Evolutionary conservation across 2,329 filamentous ascomycete species (phyloP).

Genomic region (Harringtonia aguacate): DNA sequence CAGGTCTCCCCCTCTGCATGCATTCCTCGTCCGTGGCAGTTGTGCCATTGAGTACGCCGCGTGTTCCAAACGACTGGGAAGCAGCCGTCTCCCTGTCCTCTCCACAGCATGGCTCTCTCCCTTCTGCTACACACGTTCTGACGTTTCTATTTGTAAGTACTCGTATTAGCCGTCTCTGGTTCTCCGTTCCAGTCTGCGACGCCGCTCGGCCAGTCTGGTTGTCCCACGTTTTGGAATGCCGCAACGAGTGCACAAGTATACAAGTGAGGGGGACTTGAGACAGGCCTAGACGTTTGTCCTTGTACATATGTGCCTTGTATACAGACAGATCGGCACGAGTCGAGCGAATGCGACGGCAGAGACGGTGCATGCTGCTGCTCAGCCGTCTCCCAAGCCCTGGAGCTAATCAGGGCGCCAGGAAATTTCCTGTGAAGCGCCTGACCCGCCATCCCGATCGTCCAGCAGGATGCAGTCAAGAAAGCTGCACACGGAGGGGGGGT

Average conservation of each 20-base stretch:
- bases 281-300: neutral
- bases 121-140: neutral
- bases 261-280: neutral
- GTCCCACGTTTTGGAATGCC: conserved; percentile 28
- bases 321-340: too few species aligned
- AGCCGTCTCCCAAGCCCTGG: neutral
- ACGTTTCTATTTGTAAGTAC: neutral
- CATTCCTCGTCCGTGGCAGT: too few species aligned
- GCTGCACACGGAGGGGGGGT: too few species aligned
- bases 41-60: neutral
- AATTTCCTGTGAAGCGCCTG: neutral
- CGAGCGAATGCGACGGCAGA: too few species aligned
- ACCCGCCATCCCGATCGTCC: neutral
- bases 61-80: neutral
- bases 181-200: neutral
- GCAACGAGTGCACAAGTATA: conserved; percentile 15
- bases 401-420: neutral
- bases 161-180: neutral
- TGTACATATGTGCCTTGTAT: too few species aligned
- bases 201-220: conserved; percentile 18
- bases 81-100: neutral
- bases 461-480: neutral
- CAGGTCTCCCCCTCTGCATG: neutral
- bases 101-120: neutral
- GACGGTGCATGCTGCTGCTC: too few species aligned